Evolutionary conservation across 306 rosid genomes (phyloP).

Genomic region (Macrotyloma uniflorum): DNA sequence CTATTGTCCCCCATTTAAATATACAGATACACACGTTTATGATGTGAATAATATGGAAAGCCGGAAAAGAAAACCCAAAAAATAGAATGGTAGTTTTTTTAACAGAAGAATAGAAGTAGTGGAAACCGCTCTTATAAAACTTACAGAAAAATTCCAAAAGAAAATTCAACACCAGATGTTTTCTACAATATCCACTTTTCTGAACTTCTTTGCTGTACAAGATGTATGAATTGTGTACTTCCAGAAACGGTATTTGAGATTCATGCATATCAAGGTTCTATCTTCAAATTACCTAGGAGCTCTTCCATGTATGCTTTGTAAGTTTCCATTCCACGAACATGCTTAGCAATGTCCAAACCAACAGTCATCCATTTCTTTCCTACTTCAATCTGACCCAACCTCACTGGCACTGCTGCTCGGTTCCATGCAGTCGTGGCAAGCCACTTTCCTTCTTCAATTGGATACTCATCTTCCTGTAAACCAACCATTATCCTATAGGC

Average conservation of each 20-base stretch:
- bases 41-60: neutral
- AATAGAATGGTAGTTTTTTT: neutral
- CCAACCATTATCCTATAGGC: conserved; percentile 90
- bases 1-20: no score
- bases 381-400: conserved; percentile 74
- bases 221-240: conserved; percentile 3
- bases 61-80: neutral
- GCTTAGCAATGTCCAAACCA: conserved; percentile 79
- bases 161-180: conserved; percentile 9
- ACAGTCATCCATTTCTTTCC: conserved; percentile 88
- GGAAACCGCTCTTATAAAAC: neutral
- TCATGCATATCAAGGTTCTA: conserved; percentile 44
- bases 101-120: neutral
- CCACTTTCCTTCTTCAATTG: conserved; percentile 92
- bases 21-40: neutral
- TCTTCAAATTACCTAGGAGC: conserved; percentile 52
- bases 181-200: conserved; percentile 26
- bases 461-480: conserved; percentile 82
- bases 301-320: conserved; percentile 88
- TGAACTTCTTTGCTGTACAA: conserved; percentile 33
- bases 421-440: conserved; percentile 97
- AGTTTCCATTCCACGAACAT: conserved; percentile 81
- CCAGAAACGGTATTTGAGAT: conserved; percentile 35
- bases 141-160: conserved; percentile 23
- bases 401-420: conserved; percentile 78